Percentiles rank a stretch among this genome's conserved stretches.
These are phyloP conservation scores for Vitellaria paradoxa DNA, from an alignment of 179 eudicot genomes.

Conservation along the genomic window DNA sequence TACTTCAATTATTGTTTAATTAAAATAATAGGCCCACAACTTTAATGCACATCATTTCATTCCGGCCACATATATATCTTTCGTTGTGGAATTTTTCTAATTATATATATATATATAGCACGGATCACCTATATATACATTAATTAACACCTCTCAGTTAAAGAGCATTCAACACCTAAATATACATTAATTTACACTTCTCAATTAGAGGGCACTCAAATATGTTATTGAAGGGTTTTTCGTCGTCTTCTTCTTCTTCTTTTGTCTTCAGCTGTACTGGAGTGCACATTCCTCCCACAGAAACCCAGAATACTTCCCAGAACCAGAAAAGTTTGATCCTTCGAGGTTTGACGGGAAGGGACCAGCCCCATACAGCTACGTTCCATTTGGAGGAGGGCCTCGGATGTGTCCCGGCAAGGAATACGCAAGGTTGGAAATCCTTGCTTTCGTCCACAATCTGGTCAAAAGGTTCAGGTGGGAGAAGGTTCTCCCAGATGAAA, in stretches of 20 bases:
- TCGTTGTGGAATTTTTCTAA: too few species aligned
- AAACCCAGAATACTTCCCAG: not conserved
- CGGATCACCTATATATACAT: too few species aligned
- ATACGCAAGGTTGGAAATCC: not conserved
- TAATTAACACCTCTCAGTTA: too few species aligned
- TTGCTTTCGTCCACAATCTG: not conserved
- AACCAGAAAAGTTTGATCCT: too few species aligned
- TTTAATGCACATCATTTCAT: too few species aligned
- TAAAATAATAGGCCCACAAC: too few species aligned
- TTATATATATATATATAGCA: too few species aligned
- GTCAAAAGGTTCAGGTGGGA: not conserved
- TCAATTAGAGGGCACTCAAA: too few species aligned
- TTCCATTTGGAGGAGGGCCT: not conserved
- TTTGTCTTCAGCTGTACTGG: not conserved
- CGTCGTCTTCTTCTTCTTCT: not conserved
- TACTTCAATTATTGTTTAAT: too few species aligned
- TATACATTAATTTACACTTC: too few species aligned
- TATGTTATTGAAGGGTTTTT: not conserved
- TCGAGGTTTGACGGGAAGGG: not conserved
- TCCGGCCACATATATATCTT: too few species aligned
- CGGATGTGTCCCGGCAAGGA: not conserved
- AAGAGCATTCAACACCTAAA: too few species aligned
- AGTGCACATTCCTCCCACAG: not conserved
- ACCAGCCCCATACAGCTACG: not conserved
- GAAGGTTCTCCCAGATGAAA: not conserved